A percentile compares a stretch with the other conserved stretches of the same genome.
phyloP scores from a whole-genome alignment of 805 yeast genomes.

The Saccharomycopsis schoenii region DNA sequence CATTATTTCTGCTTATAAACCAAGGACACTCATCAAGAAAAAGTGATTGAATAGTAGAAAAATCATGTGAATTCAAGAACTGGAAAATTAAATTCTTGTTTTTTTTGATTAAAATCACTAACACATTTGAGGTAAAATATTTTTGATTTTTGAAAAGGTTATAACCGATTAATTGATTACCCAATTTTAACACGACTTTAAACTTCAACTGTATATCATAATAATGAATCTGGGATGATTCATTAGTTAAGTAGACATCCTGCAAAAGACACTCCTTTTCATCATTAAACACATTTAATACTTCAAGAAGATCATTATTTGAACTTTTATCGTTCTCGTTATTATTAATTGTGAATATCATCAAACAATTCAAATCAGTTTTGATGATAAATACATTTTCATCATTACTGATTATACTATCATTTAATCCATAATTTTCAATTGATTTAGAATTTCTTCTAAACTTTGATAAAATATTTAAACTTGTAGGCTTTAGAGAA shows the following conservation, averaged over 20 bases:
- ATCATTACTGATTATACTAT: background rate
- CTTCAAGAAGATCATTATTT: constrained; percentile 2
- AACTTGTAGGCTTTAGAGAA: background rate
- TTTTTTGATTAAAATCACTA: background rate
- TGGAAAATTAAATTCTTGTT: background rate
- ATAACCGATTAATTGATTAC: constrained; percentile 21
- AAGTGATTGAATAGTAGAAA: constrained; percentile 1
- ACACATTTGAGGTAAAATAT: background rate
- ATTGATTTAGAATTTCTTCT: constrained; percentile 22
- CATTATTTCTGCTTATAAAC: constrained; percentile 6
- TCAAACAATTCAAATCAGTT: constrained; percentile 28
- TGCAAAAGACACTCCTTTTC: constrained; percentile 12
- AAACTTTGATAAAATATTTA: background rate
- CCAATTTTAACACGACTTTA: constrained; percentile 23
- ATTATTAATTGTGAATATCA: constrained; percentile 27
- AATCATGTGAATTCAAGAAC: background rate
- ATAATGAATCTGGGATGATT: constrained; percentile 1
- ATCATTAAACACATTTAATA: constrained; percentile 8
- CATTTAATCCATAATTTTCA: constrained; percentile 31
- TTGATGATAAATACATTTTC: constrained; percentile 24
- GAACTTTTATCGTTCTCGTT: constrained; percentile 5
- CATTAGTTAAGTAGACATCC: constrained; percentile 9
- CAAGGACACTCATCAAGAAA: constrained; percentile 16
- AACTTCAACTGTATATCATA: constrained; percentile 23
- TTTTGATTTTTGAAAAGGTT: constrained; percentile 14